These are phyloP conservation scores for Prinsepia uniflora DNA, from an alignment of 306 rosid species.

Conservation along the genomic window DNA sequence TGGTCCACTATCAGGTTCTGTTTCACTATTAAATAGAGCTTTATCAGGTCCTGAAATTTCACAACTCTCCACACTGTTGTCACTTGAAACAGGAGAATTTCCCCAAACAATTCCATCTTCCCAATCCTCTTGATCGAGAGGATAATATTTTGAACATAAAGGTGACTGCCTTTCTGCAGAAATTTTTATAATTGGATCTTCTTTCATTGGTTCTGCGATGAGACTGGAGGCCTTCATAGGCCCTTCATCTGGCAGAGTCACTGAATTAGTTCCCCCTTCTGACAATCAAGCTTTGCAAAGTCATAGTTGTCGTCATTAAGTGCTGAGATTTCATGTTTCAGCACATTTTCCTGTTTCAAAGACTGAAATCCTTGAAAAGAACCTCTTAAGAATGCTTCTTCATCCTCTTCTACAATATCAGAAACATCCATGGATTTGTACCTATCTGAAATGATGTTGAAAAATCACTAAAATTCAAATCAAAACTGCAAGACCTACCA, in stretches of 20 bases:
- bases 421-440: conserved; percentile 47
- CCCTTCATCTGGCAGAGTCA: conserved; percentile 31
- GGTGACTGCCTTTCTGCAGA: conserved; percentile 38
- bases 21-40: conserved; percentile 43
- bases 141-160: conserved; percentile 44
- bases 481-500: background rate
- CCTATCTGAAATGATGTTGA: conserved; percentile 53
- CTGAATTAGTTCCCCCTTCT: conserved; percentile 41
- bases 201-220: conserved; percentile 71
- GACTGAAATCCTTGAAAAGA: conserved; percentile 41
- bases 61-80: conserved; percentile 43
- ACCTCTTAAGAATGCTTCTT: conserved; percentile 71
- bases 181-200: conserved; percentile 28
- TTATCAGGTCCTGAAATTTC: conserved; percentile 65
- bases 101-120: conserved; percentile 86
- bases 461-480: background rate
- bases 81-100: conserved; percentile 58
- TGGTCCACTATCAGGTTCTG: conserved; percentile 43
- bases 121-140: conserved; percentile 92
- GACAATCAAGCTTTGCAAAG: conserved; percentile 46
- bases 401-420: conserved; percentile 87
- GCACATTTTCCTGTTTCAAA: conserved; percentile 37
- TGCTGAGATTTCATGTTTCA: conserved; percentile 38
- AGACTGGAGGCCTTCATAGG: conserved; percentile 45
- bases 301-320: conserved; percentile 45